Evolutionary conservation across 2,329 filamentous ascomycete genomes (phyloP).

Genomic region (Botrytis aclada): DNA sequence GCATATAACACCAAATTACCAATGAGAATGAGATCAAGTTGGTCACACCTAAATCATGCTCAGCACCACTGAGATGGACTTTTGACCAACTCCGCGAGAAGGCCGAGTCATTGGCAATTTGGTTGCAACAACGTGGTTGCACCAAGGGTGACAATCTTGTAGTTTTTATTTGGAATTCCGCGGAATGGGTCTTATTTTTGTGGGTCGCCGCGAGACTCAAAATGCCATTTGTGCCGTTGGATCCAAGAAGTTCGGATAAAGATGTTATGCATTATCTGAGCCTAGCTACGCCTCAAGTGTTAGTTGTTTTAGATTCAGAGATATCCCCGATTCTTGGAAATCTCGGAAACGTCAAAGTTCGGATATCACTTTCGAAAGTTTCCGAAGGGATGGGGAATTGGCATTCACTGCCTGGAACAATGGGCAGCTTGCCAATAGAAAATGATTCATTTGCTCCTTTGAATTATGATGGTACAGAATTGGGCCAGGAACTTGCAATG

Average conservation of each 20-base stretch:
- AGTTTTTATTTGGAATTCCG: constrained; percentile 18
- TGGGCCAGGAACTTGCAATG: background rate
- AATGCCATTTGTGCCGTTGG: constrained; percentile 19
- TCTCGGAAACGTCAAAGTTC: background rate
- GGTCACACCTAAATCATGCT: background rate
- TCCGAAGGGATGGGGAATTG: background rate
- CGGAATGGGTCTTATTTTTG: constrained; percentile 22
- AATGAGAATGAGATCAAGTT: background rate
- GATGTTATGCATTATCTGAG: background rate
- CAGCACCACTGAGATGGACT: constrained; percentile 9
- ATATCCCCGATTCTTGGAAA: background rate
- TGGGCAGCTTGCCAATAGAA: background rate
- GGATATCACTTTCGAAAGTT: background rate
- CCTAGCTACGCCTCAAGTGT: background rate
- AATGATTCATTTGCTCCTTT: background rate
- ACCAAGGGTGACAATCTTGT: constrained; percentile 13
- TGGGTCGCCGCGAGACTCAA: constrained; percentile 20
- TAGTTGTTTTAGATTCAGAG: background rate
- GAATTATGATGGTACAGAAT: background rate
- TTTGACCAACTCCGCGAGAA: background rate
- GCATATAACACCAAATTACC: background rate
- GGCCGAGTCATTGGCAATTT: background rate
- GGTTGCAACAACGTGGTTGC: constrained; percentile 1
- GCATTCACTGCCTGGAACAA: background rate
- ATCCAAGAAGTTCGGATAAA: constrained; percentile 4